phyloP scores from a whole-genome alignment of 1,284 basidiomycete species.

The Sporisorium exsertum region DNA sequence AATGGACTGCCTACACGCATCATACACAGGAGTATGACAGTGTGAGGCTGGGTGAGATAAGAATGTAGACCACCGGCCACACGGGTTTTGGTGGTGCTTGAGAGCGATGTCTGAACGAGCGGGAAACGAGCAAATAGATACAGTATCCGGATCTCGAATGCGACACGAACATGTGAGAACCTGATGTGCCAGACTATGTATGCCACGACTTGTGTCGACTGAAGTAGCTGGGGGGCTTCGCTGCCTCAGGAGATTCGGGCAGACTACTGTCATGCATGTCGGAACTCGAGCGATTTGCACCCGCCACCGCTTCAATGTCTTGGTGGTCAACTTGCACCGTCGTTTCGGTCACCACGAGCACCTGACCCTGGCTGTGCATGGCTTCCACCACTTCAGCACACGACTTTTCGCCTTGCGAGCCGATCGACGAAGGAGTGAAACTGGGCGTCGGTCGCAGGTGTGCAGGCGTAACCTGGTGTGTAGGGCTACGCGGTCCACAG shows the following conservation, averaged over 20 bases:
- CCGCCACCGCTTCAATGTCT: neutral
- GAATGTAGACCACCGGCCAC: too few relatives aligned
- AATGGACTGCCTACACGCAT: neutral
- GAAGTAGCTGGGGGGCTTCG: neutral
- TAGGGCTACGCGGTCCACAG: neutral
- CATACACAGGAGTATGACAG: too few relatives aligned
- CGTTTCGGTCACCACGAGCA: slow-evolving; percentile 3
- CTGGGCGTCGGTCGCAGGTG: slow-evolving; percentile 9
- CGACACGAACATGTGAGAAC: neutral
- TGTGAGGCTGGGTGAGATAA: too few relatives aligned
- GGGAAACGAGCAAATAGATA: too few relatives aligned
- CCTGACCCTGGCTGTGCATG: neutral
- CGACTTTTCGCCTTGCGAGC: neutral
- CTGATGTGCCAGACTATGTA: neutral
- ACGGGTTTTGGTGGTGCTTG: too few relatives aligned
- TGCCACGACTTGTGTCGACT: neutral
- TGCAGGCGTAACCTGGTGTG: neutral
- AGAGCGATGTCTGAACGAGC: too few relatives aligned
- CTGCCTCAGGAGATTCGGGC: too few relatives aligned
- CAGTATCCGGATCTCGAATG: neutral
- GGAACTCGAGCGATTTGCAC: neutral
- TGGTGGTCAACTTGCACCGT: slow-evolving; percentile 8
- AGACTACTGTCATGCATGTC: neutral
- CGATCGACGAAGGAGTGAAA: slow-evolving; percentile 6
- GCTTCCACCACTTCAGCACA: neutral